Base-by-base conservation (phyloP, 2,329 filamentous ascomycete species). In the Orbilia blumenaviensis region DNA sequence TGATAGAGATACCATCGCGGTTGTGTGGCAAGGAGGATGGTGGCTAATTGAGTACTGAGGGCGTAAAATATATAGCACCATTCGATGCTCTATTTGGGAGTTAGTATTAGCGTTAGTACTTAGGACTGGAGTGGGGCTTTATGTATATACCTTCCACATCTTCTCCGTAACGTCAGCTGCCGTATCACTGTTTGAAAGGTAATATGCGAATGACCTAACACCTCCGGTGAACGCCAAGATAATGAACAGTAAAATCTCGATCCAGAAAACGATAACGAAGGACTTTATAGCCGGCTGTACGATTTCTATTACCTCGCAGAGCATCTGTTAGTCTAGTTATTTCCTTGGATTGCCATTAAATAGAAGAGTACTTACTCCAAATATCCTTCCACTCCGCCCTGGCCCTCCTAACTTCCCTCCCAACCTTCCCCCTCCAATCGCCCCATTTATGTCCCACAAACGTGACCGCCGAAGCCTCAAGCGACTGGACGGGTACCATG, bases 41-140 rank as follows among this genome's bases (percentile, higher is more conserved):
- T 86, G 0, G 89, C 88, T 0, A 92, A 82, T 79, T 92, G 89
- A 0, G 87, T 91, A 0, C 87, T 88, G 16, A 88, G 81, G 0
- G 88, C 90, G 75, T 91, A 92, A 80, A 91, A 88, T 27, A 92
- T 86, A 79, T 92, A 92, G 79, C 89, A 92, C 86, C 86, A 89
- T 78, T 89, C 87, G 6, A 88, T 86, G 0, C 84, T 86, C 66
- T 83, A 54, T 38, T 36, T 16, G 63, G 27, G 29, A 50, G 1
- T n/a, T 52, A 16, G 9, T 23, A 21, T 66, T 60, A 60, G 54
- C 14, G 52, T 36, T 14, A 14, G 7, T 52, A 32, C 4, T 18
- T 2, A 21, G 36, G 5, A 38, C 5, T 14, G 18, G 23, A n/a
- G 25, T 14, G 3, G 48, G 48, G 12, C 2, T 41, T n/a, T 1